Conservation (phyloP, 257 asterid genomes). For the Fraxinus anomala region DNA sequence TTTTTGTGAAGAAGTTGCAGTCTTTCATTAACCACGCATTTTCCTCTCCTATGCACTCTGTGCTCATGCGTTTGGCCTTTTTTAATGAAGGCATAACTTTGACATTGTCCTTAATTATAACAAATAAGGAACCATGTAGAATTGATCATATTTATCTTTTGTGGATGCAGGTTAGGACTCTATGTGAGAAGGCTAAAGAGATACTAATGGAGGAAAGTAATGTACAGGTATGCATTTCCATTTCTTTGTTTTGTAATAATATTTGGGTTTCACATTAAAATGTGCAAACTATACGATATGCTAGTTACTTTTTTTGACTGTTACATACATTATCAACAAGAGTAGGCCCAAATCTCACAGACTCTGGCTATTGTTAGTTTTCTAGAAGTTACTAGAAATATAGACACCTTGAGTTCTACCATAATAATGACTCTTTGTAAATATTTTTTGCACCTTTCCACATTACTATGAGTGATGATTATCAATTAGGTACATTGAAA, state of each 20-base stretch:
- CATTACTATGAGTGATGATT: not conserved
- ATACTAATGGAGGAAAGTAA: slow-evolving; percentile 86
- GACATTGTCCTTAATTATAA: not conserved
- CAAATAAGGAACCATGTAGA: not conserved
- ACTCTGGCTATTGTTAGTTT: not conserved
- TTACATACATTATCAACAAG: slow-evolving; percentile 6
- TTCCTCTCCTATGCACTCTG: not conserved
- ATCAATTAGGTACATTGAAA: not conserved
- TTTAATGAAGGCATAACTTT: not conserved
- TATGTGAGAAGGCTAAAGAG: slow-evolving; percentile 96
- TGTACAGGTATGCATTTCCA: slow-evolving; percentile 69
- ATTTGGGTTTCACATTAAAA: slow-evolving; percentile 5
- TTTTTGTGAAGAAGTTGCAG: not conserved
- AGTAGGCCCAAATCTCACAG: not conserved
- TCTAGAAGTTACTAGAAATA: not conserved
- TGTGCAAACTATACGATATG: not conserved
- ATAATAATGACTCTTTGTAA: not conserved
- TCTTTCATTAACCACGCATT: not conserved
- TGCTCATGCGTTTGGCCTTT: not conserved
- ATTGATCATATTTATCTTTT: slow-evolving; percentile 27
- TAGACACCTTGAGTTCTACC: not conserved
- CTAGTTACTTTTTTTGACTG: not conserved
- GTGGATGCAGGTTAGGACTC: slow-evolving; percentile 64
- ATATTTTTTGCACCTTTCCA: not conserved
- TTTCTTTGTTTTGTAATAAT: slow-evolving; percentile 11